Evolutionary conservation across 345 rosid species (phyloP).

Genomic region (Mangifera indica): DNA sequence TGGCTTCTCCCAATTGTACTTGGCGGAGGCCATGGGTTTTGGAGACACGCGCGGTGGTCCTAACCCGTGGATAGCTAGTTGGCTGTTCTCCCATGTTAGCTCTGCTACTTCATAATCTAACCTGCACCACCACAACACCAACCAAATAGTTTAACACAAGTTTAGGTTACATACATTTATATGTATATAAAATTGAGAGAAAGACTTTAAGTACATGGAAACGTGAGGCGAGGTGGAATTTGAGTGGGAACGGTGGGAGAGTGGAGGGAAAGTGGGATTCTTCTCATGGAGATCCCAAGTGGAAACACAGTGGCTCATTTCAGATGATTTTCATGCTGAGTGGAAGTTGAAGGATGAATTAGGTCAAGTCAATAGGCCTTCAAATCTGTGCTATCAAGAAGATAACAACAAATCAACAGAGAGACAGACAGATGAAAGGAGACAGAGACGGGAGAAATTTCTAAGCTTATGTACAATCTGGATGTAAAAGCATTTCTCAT

Average conservation of each 20-base stretch:
- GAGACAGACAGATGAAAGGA: not conserved
- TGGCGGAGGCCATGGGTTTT: conserved; percentile 31
- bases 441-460: not conserved
- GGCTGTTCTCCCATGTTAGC: conserved; percentile 96
- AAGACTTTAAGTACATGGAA: conserved; percentile 38
- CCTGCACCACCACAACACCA: conserved; percentile 36
- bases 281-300: conserved; percentile 59
- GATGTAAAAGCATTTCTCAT: no score
- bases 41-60: conserved; percentile 50
- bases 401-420: conserved; percentile 10
- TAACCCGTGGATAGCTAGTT: conserved; percentile 71
- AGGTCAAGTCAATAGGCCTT: not conserved
- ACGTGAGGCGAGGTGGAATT: conserved; percentile 39
- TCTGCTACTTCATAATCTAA: conserved; percentile 77
- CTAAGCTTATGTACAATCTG: no score
- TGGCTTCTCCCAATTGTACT: conserved; percentile 55
- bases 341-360: not conserved
- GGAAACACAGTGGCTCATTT: conserved; percentile 92
- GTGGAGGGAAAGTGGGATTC: conserved; percentile 23
- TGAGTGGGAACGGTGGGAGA: conserved; percentile 43
- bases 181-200: not conserved
- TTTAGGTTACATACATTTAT: no score
- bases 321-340: not conserved
- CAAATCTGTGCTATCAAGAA: not conserved
- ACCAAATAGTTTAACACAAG: not conserved